Evolutionary conservation across 306 rosid species (phyloP), one percentile per base, ranked within the genome.

Genomic region (Prunus campanulata): DNA sequence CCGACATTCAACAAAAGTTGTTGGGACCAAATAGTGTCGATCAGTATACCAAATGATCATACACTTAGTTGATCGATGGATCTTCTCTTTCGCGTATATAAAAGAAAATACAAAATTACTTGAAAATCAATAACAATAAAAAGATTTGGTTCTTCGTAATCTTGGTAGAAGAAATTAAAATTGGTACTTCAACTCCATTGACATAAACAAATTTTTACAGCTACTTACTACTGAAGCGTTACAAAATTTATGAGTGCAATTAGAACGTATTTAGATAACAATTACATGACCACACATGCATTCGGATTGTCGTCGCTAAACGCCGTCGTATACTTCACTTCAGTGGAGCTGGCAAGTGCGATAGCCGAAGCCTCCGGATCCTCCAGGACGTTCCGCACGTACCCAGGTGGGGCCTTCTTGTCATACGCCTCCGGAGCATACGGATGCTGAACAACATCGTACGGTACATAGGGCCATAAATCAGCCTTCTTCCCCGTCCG

Each of bases 301-400:
- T 80, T 81, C 0, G 91, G 89, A 49, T 87, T 85, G 0, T 87
- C 87, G n/a, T 87, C 91, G 32, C 91, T 85, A 55, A 87, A 87
- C 13, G 87, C 87, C 5, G 88, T 76, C 49, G 85, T 80, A 77
- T 80, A 82, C 72, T 50, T 80, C 25, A 85, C 87, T 74, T 87
- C 86, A 6, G 65, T 22, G 11, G 91, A 78, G 75, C 72, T 70
- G 6, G 84, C 89, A 56, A 89, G 85, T 64, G 84, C 87, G 32
- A 84, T 82, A 18, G 82, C 14, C 7, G 87, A 61, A 9, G 49
- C 70, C 56, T 64, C 71, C 2, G 88, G 89, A 48, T 87, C 80
- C 0, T 8, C 79, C 55, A 68, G 29, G 25, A 75, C 78, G 56
- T 87, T 78, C 54, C 87, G 83, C 46, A 87, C 91, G 72, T 87